These are phyloP conservation scores for Poa annua DNA, from an alignment of 176 grass and related monocot species.

Conservation along the genomic window DNA sequence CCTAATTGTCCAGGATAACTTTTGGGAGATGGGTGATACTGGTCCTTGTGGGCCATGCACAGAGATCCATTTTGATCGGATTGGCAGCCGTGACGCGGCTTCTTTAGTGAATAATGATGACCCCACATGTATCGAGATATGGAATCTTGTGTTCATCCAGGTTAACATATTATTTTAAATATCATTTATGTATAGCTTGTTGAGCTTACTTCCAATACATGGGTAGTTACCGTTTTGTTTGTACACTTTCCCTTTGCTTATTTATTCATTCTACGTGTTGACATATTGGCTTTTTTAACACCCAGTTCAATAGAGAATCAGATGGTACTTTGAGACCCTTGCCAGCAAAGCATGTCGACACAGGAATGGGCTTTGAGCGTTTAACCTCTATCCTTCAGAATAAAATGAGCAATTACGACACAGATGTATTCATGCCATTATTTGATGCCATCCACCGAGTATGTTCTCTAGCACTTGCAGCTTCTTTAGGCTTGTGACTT, in stretches of 20 bases:
- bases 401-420: slow-evolving; percentile 98
- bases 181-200: background rate
- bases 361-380: slow-evolving; percentile 87
- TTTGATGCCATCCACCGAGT: slow-evolving; percentile 93
- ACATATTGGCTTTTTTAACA: background rate
- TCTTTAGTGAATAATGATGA: slow-evolving; percentile 91
- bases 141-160: slow-evolving; percentile 98
- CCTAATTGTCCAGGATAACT: slow-evolving; percentile 59
- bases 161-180: slow-evolving; percentile 35
- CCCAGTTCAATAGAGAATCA: slow-evolving; percentile 84
- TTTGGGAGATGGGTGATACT: slow-evolving; percentile 93
- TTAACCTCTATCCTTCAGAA: slow-evolving; percentile 94
- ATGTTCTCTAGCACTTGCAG: slow-evolving; percentile 29
- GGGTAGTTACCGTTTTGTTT: background rate
- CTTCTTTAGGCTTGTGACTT: slow-evolving; percentile 25
- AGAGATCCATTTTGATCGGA: slow-evolving; percentile 94
- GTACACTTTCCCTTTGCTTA: background rate
- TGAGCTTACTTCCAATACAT: background rate
- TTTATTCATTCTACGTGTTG: slow-evolving; percentile 8
- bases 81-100: slow-evolving; percentile 81
- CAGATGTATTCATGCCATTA: slow-evolving; percentile 80
- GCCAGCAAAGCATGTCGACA: slow-evolving; percentile 93
- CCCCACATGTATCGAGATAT: slow-evolving; percentile 90
- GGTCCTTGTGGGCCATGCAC: slow-evolving; percentile 92
- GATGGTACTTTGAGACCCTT: slow-evolving; percentile 74